These are phyloP conservation scores for Zygosaccharomyces pseudobailii DNA, from an alignment of 1,139 yeast genomes.

Conservation along the genomic window DNA sequence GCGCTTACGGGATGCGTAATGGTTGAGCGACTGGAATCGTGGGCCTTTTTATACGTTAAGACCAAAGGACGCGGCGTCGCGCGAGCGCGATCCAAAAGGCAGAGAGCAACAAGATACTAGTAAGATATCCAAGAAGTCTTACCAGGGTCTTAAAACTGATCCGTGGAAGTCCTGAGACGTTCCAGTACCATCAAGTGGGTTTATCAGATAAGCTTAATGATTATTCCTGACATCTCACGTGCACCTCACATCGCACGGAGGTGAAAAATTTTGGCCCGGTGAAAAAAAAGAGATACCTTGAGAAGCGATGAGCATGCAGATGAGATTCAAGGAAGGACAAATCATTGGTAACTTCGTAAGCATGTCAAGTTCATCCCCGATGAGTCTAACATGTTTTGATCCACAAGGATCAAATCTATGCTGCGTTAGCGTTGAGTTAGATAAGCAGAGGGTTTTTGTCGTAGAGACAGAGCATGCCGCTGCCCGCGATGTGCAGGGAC, in stretches of 20 bases:
- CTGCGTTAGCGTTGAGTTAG: slow-evolving; percentile 64
- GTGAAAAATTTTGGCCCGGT: slow-evolving; percentile 10
- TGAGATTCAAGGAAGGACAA: slow-evolving; percentile 1
- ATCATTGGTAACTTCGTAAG: neutral
- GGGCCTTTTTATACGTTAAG: slow-evolving; percentile 3
- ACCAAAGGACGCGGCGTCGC: slow-evolving; percentile 5
- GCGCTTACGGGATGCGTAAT: neutral
- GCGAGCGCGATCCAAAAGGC: neutral
- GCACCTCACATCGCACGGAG: slow-evolving; percentile 10
- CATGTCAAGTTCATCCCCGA: slow-evolving; percentile 21
- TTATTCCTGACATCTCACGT: neutral
- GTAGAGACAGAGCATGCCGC: slow-evolving; percentile 41
- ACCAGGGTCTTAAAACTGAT: neutral
- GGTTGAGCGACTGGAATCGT: neutral
- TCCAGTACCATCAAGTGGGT: neutral
- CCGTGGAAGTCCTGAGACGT: no score
- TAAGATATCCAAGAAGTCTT: neutral
- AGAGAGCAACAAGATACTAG: neutral
- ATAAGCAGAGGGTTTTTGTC: slow-evolving; percentile 70
- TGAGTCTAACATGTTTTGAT: slow-evolving; percentile 34
- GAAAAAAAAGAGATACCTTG: slow-evolving; percentile 1
- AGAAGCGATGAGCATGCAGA: slow-evolving; percentile 1
- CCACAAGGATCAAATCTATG: slow-evolving; percentile 58
- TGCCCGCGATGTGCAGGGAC: slow-evolving; percentile 38
- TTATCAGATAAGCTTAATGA: neutral